Conservation (phyloP, 129 eudicot species). For the Escallonia herrerae region DNA sequence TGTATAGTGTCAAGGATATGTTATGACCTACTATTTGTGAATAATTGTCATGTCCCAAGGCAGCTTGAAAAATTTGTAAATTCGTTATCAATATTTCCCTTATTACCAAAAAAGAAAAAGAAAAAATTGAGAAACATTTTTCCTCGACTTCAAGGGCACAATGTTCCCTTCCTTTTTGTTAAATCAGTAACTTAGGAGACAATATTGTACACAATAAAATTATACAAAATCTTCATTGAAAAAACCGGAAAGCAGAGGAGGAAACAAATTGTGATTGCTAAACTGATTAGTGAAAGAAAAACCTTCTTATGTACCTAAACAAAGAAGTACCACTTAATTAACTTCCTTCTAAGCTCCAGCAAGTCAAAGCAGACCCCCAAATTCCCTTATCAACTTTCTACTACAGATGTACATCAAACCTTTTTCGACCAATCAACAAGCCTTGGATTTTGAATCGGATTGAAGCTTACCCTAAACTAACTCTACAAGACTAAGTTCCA, state of each 20-base stretch:
- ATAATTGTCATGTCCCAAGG: too few species aligned
- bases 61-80: too few species aligned
- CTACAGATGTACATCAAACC: constrained; percentile 20
- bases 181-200: too few species aligned
- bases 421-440: neutral
- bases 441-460: neutral
- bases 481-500: constrained; percentile 22
- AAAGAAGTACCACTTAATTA: neutral
- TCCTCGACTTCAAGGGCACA: too few species aligned
- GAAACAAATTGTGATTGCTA: neutral
- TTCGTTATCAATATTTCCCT: too few species aligned
- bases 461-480: constrained; percentile 16
- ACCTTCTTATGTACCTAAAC: neutral
- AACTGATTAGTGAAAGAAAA: neutral
- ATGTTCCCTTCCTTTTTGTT: too few species aligned
- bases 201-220: neutral
- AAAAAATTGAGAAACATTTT: too few species aligned
- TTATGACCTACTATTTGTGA: too few species aligned
- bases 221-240: neutral
- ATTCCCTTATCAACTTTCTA: too few species aligned
- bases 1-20: too few species aligned
- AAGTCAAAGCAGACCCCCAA: constrained; percentile 1
- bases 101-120: too few species aligned
- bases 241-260: neutral
- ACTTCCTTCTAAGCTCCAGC: constrained; percentile 6